Percentiles rank a stretch among this genome's conserved stretches.
phyloP scores from a whole-genome alignment of 2,329 filamentous ascomycete species.

The Clonostachys rosea region DNA sequence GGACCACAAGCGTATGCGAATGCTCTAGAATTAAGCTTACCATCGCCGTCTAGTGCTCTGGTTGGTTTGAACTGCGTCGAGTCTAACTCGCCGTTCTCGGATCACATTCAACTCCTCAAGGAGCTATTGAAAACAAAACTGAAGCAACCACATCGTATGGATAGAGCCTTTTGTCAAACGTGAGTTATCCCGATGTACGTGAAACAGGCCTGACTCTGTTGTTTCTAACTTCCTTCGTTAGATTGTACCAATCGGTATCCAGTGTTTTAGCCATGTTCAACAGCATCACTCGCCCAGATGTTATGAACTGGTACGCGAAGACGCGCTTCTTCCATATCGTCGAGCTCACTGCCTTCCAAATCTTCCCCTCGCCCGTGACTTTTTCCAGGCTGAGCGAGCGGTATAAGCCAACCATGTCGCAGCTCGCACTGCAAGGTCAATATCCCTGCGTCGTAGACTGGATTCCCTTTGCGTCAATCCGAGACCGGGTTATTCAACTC shows the following conservation, averaged over 20 bases:
- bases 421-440: conserved; percentile 2
- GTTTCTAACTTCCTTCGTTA: not conserved
- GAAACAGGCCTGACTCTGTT: no score
- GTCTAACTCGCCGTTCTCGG: conserved; percentile 21
- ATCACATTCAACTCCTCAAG: conserved; percentile 19
- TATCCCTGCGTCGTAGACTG: conserved; percentile 16
- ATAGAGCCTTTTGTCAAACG: not conserved
- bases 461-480: conserved; percentile 20
- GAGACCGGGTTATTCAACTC: conserved; percentile 17
- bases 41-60: conserved; percentile 9
- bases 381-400: conserved; percentile 16
- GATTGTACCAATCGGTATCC: conserved; percentile 15
- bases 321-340: conserved; percentile 25
- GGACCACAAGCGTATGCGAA: conserved; percentile 15
- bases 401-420: conserved; percentile 17
- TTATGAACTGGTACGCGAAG: conserved; percentile 32
- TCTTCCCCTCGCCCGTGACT: conserved; percentile 17
- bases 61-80: conserved; percentile 14
- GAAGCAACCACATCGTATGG: conserved; percentile 4
- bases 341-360: conserved; percentile 23
- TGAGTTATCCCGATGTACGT: not conserved
- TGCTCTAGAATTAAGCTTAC: conserved; percentile 11
- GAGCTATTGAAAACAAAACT: conserved; percentile 15
- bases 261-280: conserved; percentile 26
- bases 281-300: conserved; percentile 23